Evolutionary conservation across 1,284 basidiomycete genomes (phyloP).

Genomic region (Trichosporon faecale): DNA sequence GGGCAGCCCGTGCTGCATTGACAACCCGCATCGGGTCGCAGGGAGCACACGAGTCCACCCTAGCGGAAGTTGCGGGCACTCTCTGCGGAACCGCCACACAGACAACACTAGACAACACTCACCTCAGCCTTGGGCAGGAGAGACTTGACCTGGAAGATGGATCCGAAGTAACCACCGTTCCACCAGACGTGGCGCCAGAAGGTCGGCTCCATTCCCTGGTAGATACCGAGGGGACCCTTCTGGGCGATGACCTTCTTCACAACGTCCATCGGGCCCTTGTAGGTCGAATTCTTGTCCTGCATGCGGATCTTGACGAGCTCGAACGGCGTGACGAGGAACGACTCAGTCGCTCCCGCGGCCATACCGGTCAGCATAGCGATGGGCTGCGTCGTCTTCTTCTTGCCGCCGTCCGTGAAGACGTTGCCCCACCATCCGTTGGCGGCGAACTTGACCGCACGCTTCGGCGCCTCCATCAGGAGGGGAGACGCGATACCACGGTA

Average conservation of each 20-base stretch:
- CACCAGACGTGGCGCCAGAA: conserved; percentile 92
- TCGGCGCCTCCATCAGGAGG: conserved; percentile 91
- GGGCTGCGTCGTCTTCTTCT: conserved; percentile 79
- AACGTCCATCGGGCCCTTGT: conserved; percentile 86
- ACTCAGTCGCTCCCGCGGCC: conserved; percentile 92
- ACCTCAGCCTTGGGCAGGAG: conserved; percentile 71
- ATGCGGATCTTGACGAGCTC: conserved; percentile 94
- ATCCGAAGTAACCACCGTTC: conserved; percentile 89
- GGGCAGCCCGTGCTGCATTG: too few relatives aligned
- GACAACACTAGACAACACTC: background rate
- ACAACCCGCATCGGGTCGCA: too few relatives aligned
- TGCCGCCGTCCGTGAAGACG: conserved; percentile 57
- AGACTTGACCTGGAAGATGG: conserved; percentile 76
- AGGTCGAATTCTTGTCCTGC: conserved; percentile 86
- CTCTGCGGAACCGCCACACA: conserved; percentile 36
- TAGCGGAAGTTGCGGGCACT: background rate
- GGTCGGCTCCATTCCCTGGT: conserved; percentile 86
- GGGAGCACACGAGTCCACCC: too few relatives aligned
- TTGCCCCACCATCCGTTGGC: conserved; percentile 76
- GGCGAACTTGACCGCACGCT: conserved; percentile 87
- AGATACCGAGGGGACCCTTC: conserved; percentile 70
- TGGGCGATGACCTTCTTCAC: conserved; percentile 71
- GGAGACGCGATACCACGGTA: conserved; percentile 95
- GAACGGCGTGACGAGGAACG: conserved; percentile 81
- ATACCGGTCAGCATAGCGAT: conserved; percentile 88